Percentiles rank a stretch among this genome's conserved stretches.
Evolutionary conservation across 805 yeast species (phyloP).

Genomic region (Phaffomyces thermotolerans): DNA sequence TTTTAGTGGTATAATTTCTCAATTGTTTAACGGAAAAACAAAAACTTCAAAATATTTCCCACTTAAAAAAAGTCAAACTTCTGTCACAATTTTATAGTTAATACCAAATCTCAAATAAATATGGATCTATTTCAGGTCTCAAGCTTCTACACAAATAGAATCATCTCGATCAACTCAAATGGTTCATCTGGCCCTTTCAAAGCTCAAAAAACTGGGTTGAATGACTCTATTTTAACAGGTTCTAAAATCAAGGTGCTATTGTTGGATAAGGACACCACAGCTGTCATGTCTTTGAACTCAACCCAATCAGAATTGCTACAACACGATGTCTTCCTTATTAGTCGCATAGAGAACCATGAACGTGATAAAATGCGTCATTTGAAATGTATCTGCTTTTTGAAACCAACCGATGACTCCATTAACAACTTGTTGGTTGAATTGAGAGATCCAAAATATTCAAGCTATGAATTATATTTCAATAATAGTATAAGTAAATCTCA

Average conservation of each 20-base stretch:
- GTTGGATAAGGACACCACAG: constrained; percentile 72
- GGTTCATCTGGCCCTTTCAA: not conserved
- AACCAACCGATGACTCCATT: constrained; percentile 64
- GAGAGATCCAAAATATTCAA: constrained; percentile 68
- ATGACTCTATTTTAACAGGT: constrained; percentile 17
- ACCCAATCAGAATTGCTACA: constrained; percentile 81
- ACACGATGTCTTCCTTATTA: constrained; percentile 80
- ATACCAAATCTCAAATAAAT: no score
- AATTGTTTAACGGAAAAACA: no score
- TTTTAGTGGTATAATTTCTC: no score
- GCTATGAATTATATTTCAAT: constrained; percentile 72
- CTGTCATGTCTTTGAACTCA: constrained; percentile 79
- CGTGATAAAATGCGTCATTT: constrained; percentile 74
- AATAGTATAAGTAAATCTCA: constrained; percentile 70
- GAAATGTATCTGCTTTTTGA: constrained; percentile 70
- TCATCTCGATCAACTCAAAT: constrained; percentile 25
- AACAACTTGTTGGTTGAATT: constrained; percentile 58
- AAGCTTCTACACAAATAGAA: constrained; percentile 35
- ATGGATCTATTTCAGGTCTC: constrained; percentile 44
- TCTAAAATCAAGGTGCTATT: constrained; percentile 62
- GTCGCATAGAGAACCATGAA: constrained; percentile 50
- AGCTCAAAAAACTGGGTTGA: not conserved
- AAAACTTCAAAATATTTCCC: no score
- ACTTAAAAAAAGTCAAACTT: not conserved
- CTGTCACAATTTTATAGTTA: not conserved